Evolutionary conservation across 495 filamentous ascomycete species (phyloP).

Genomic region (Penicillium salamii): DNA sequence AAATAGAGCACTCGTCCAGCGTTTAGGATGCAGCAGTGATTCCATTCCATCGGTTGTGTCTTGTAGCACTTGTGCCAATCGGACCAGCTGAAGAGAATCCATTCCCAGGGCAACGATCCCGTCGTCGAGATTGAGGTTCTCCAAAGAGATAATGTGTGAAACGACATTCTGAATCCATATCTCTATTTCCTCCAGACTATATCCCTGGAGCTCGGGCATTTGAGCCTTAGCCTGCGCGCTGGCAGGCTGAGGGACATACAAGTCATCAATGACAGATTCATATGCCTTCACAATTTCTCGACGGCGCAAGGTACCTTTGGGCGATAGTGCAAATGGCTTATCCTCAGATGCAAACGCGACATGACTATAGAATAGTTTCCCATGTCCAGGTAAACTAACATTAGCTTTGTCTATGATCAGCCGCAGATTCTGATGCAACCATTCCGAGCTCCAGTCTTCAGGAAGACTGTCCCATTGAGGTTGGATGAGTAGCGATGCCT

Average conservation of each 20-base stretch:
- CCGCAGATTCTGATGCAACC: background rate
- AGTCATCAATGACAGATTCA: background rate
- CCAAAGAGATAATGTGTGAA: background rate
- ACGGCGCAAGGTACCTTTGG: background rate
- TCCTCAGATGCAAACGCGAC: background rate
- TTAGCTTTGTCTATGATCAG: background rate
- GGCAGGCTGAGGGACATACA: background rate
- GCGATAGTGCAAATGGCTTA: conserved; percentile 1
- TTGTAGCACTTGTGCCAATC: background rate
- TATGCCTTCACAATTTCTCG: background rate
- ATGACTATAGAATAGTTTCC: background rate
- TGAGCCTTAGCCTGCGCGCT: background rate
- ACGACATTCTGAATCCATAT: background rate
- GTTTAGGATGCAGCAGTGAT: background rate
- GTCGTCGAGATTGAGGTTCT: background rate
- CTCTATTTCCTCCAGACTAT: background rate
- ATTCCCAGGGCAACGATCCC: background rate
- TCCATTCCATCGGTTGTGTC: background rate
- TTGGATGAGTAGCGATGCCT: background rate
- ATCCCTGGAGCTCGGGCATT: background rate
- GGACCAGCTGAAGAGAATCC: background rate
- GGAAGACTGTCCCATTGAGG: background rate
- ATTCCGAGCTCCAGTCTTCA: background rate
- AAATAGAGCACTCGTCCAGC: background rate
- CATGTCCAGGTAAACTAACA: background rate